Percentiles rank a stretch among this genome's conserved stretches.
phyloP scores from a whole-genome alignment of 140 eudicot genomes.

The Erigeron philadelphicus region DNA sequence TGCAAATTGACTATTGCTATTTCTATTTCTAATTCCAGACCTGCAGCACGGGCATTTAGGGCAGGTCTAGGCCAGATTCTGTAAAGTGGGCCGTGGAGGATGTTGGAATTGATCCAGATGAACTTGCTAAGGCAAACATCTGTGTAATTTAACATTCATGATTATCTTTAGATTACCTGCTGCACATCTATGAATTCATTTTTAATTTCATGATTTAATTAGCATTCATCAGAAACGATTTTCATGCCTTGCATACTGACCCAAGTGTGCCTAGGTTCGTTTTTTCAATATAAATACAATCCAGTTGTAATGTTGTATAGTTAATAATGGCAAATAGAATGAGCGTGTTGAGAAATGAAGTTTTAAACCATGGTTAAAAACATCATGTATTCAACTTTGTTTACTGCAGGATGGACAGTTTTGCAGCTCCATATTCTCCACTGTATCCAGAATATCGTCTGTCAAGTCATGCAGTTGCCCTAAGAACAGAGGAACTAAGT shows the following conservation, averaged over 20 bases:
- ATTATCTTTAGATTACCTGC: background rate
- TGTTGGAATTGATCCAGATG: constrained; percentile 49
- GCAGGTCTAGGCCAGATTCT: no score
- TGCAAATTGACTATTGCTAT: constrained; percentile 30
- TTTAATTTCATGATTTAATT: constrained; percentile 49
- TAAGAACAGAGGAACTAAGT: constrained; percentile 42
- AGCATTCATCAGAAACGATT: constrained; percentile 67
- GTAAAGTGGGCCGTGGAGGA: constrained; percentile 85
- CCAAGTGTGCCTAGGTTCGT: constrained; percentile 48
- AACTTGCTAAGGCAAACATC: constrained; percentile 53
- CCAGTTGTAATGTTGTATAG: constrained; percentile 5
- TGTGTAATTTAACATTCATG: background rate
- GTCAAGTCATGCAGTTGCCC: constrained; percentile 35
- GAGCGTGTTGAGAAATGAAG: background rate
- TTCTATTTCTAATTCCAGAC: no score
- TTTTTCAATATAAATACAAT: constrained; percentile 5
- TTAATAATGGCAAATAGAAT: background rate
- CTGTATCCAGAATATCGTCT: constrained; percentile 40
- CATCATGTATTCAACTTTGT: no score
- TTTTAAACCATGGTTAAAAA: background rate
- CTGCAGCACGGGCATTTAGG: no score
- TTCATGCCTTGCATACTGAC: constrained; percentile 40
- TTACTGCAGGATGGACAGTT: constrained; percentile 51
- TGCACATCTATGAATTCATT: background rate
- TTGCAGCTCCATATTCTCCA: constrained; percentile 41